A percentile compares a stretch with the other conserved stretches of the same genome.
Evolutionary conservation across 306 rosid species (phyloP).

Genomic region (Arachis stenosperma): DNA sequence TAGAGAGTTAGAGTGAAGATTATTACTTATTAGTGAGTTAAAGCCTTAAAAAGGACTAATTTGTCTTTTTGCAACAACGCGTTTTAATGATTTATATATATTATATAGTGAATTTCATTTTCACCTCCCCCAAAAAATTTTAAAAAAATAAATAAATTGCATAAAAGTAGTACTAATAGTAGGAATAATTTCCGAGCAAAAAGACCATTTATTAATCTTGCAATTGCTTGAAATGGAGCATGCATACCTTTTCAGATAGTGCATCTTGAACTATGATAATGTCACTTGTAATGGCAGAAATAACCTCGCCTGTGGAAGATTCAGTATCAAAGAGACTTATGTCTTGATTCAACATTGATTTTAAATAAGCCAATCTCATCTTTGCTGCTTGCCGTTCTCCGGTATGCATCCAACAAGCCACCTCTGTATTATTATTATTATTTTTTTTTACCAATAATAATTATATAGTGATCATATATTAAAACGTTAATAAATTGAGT

Average conservation of each 20-base stretch:
- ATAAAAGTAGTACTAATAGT: neutral
- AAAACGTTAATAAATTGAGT: neutral
- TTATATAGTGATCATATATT: too few relatives aligned
- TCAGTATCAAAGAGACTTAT: conserved; percentile 90
- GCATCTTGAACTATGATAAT: conserved; percentile 93
- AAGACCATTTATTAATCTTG: neutral
- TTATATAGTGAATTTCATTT: too few relatives aligned
- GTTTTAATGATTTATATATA: too few relatives aligned
- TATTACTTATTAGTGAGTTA: too few relatives aligned
- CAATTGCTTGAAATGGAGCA: neutral
- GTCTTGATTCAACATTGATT: conserved; percentile 86
- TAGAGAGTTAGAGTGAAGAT: too few relatives aligned
- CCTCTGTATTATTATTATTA: conserved; percentile 53
- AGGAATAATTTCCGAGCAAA: neutral
- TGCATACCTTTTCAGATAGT: conserved; percentile 79
- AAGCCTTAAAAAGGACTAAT: too few relatives aligned
- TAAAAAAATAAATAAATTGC: neutral
- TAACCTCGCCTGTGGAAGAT: conserved; percentile 90
- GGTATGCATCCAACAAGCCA: conserved; percentile 99
- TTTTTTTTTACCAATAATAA: too few relatives aligned
- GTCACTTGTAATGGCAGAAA: conserved; percentile 87
- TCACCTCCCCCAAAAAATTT: too few relatives aligned
- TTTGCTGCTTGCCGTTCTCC: conserved; percentile 95
- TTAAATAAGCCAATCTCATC: conserved; percentile 96
- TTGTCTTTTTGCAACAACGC: too few relatives aligned